Conservation (phyloP, 225 moss, liverwort and hornwort species). For the Neckera pumila region DNA sequence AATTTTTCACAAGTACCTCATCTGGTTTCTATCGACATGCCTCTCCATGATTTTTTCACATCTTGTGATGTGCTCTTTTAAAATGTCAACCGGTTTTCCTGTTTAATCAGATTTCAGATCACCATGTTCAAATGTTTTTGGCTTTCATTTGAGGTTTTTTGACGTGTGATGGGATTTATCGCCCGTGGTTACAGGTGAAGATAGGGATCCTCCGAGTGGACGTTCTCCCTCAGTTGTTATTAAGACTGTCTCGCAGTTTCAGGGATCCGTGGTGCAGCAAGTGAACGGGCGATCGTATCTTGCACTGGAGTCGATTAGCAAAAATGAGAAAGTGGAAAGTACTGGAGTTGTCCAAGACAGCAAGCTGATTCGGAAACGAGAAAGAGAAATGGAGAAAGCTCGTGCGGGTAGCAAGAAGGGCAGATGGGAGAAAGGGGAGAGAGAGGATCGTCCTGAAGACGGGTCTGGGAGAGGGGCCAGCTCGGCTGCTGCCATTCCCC, state of each 20-base stretch:
- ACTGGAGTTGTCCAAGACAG: conserved; percentile 17
- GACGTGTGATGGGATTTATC: neutral
- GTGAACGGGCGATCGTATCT: conserved; percentile 31
- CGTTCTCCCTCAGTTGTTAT: conserved; percentile 15
- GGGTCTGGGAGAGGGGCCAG: conserved; percentile 16
- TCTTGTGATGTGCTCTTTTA: neutral
- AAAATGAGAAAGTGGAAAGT: conserved; percentile 20
- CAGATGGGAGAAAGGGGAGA: conserved; percentile 43
- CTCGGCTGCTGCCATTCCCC: conserved; percentile 31
- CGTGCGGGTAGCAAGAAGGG: conserved; percentile 31
- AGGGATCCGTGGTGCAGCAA: conserved; percentile 23
- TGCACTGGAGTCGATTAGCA: neutral
- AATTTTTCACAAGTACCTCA: neutral
- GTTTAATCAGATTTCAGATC: neutral
- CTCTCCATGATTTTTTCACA: neutral
- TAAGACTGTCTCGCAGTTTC: conserved; percentile 32
- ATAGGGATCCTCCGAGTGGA: conserved; percentile 34
- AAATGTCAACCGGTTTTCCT: neutral
- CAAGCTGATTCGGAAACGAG: conserved; percentile 24
- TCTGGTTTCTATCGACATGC: neutral
- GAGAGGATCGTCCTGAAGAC: conserved; percentile 20
- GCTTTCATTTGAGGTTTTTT: neutral
- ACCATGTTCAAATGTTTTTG: neutral
- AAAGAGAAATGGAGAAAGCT: conserved; percentile 24
- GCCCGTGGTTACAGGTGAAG: neutral